Base-by-base conservation (phyloP, 768 basidiomycete species). In the Boletales sp. region DNA sequence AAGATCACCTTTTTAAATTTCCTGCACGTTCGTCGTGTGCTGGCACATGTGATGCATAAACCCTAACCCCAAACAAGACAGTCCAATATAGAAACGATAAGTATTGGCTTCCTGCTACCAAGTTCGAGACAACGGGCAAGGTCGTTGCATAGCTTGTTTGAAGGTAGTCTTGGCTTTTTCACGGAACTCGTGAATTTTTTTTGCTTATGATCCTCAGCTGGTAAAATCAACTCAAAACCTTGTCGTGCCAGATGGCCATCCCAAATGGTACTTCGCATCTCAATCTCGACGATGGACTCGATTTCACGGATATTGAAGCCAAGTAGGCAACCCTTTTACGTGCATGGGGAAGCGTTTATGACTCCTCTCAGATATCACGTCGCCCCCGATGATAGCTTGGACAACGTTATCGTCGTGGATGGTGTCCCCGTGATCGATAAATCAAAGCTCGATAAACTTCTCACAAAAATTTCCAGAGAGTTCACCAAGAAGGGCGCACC, bases 401-500 rank as follows among this genome's bases (percentile, higher is more conserved):
- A 98, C 74, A 90, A 89, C 64, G 82, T 91, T 49, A 70, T 99
- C 46, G 87, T 98, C 46, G 83, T 98, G 51, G 96, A 98, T 68
- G 92, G 93, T 44, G 78, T 94, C 18, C 96, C 94, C 10, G 67
- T 91, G 52, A 90, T 97, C 66, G 93, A 96, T 64, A 84, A 82
- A 60, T 80, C 82, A 46, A 94, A 93, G 70, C 77, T 84, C 34
- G 89, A 91, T 42, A 89, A 80, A 70, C 80, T 99, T 15, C 63
- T 96, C 17, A 71, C 83, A 33, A 90, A 88, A 66, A 77, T 98
- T 31, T 73, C 82, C 49, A 93, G 93, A 66, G 85, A 90, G 57
- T 95, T 97, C 65, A 75, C 78, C 12, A 84, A 83, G 61, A 90
- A 87, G 64, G 93, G 94, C 28, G 79, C 84, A 9, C 69, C 83